These are phyloP conservation scores for Kwoniella sp. DNA, from an alignment of 768 basidiomycete species.

Conservation along the genomic window DNA sequence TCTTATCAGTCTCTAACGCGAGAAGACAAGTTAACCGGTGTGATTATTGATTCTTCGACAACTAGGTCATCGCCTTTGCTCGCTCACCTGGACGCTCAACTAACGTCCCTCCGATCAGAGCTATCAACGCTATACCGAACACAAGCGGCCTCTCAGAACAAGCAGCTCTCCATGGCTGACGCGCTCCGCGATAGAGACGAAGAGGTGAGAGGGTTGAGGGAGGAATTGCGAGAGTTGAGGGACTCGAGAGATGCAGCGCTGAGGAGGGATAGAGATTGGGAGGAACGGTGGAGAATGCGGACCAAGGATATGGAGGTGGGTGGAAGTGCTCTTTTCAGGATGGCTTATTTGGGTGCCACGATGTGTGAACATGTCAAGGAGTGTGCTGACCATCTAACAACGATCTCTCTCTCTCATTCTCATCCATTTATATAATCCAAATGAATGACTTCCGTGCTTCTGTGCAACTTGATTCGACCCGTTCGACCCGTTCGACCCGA, in stretches of 20 bases:
- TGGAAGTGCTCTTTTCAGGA: too few relatives aligned
- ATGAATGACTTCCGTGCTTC: too few relatives aligned
- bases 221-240: constrained; percentile 72
- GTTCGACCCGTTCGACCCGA: too few relatives aligned
- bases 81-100: constrained; percentile 87
- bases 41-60: too few relatives aligned
- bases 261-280: constrained; percentile 82
- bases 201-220: constrained; percentile 74
- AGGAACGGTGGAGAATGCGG: constrained; percentile 64
- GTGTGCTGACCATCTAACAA: too few relatives aligned
- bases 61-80: constrained; percentile 75
- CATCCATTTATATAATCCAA: too few relatives aligned
- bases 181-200: constrained; percentile 93
- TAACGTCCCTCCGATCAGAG: constrained; percentile 87
- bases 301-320: constrained; percentile 82
- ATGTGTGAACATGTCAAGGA: too few relatives aligned
- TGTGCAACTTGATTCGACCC: too few relatives aligned
- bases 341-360: too few relatives aligned
- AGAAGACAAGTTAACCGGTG: too few relatives aligned
- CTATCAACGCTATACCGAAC: constrained; percentile 93
- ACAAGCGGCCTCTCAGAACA: constrained; percentile 79
- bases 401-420: too few relatives aligned
- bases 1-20: too few relatives aligned
- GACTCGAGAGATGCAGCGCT: constrained; percentile 71
- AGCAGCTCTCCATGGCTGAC: constrained; percentile 93